Conservation (phyloP, 2,329 filamentous ascomycete genomes). For the Sporothrix phasma region DNA sequence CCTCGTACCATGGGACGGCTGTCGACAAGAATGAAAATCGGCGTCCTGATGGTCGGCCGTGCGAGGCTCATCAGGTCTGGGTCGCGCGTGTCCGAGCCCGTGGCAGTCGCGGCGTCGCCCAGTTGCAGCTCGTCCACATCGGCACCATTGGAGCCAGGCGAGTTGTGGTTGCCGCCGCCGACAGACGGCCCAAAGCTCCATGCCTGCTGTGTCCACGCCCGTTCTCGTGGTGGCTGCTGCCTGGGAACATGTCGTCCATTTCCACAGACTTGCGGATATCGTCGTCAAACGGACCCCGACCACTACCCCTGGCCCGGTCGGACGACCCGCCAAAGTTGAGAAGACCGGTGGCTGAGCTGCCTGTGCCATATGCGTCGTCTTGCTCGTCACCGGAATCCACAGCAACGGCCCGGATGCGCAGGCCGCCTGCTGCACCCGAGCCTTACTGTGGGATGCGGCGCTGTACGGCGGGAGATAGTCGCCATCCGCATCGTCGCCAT, state of each 20-base stretch:
- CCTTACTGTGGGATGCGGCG: neutral
- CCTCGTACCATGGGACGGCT: constrained; percentile 12
- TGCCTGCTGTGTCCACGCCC: constrained; percentile 23
- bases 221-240: constrained; percentile 20
- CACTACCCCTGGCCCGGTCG: neutral
- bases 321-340: constrained; percentile 16
- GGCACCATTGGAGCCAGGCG: constrained; percentile 12
- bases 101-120: constrained; percentile 1
- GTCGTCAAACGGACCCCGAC: too few species aligned
- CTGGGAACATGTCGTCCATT: constrained; percentile 30
- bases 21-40: constrained; percentile 15
- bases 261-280: constrained; percentile 36
- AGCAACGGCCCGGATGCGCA: neutral
- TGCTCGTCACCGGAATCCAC: constrained; percentile 2
- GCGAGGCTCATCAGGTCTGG: constrained; percentile 14
- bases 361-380: neutral
- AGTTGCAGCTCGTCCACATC: constrained; percentile 16
- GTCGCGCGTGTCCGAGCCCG: neutral
- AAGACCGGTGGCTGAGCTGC: neutral
- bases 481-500: neutral
- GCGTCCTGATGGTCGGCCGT: neutral
- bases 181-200: constrained; percentile 36
- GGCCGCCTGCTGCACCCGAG: neutral
- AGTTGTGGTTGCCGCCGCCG: neutral
- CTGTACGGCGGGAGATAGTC: constrained; percentile 32